Conservation (phyloP, 768 basidiomycete genomes). For the Sporobolomyces phaffii region DNA sequence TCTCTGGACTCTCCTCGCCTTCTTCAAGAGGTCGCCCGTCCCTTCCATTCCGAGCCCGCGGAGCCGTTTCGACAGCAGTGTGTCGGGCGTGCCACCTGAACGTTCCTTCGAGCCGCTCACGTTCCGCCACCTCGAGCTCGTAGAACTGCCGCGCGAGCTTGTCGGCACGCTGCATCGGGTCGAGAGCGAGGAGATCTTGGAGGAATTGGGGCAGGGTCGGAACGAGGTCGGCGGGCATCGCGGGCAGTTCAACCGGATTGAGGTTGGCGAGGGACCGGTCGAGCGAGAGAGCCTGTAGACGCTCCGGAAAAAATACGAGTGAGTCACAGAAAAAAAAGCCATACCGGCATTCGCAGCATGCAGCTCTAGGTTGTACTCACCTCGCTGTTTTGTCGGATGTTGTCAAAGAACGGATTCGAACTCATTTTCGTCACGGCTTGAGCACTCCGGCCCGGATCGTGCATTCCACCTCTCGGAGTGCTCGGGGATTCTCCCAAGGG, state of each 20-base stretch:
- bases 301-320: too few relatives aligned
- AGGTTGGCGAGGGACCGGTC: conserved; percentile 38
- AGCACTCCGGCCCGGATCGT: not conserved
- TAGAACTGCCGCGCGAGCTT: conserved; percentile 88
- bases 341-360: too few relatives aligned
- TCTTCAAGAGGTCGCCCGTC: conserved; percentile 9
- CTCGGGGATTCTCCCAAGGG: not conserved
- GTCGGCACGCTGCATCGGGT: conserved; percentile 52
- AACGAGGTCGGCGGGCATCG: conserved; percentile 7
- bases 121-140: conserved; percentile 83
- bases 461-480: not conserved
- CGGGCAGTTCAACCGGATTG: conserved; percentile 34
- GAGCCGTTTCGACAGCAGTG: conserved; percentile 18
- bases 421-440: conserved; percentile 19
- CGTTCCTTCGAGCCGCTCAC: conserved; percentile 75
- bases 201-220: conserved; percentile 37
- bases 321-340: too few relatives aligned
- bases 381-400: conserved; percentile 55
- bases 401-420: conserved; percentile 88
- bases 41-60: not conserved
- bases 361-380: conserved; percentile 16
- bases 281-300: conserved; percentile 38
- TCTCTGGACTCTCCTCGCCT: conserved; percentile 19
- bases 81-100: conserved; percentile 84
- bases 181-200: conserved; percentile 20